Percentiles rank a stretch among this genome's conserved stretches.
These are phyloP conservation scores for Eucalyptus polybractea DNA, from an alignment of 345 rosid genomes.

Conservation along the genomic window DNA sequence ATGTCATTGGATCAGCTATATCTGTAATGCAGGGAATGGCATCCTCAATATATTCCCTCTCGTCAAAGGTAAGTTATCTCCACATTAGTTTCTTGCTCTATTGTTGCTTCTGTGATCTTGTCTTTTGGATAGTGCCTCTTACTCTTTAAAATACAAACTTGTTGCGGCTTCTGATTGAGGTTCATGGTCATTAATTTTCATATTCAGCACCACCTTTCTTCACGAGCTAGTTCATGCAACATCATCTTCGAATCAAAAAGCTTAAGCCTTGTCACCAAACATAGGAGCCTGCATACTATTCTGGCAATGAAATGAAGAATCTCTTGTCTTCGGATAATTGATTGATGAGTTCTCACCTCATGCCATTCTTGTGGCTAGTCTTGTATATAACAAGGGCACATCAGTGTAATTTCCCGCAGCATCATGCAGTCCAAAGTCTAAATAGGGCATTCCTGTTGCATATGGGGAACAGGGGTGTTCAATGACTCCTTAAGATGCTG, in stretches of 20 bases:
- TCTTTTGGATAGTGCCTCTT: background rate
- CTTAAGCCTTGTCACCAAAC: background rate
- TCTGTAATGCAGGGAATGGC: conserved; percentile 85
- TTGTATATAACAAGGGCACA: background rate
- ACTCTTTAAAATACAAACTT: background rate
- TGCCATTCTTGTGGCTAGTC: background rate
- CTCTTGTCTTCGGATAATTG: background rate
- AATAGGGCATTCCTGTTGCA: background rate
- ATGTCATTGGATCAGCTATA: conserved; percentile 74
- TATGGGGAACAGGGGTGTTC: background rate
- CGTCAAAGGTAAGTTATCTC: conserved; percentile 38
- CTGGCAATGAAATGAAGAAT: background rate
- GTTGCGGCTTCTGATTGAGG: background rate
- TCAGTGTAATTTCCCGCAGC: background rate
- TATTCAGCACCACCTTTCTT: background rate
- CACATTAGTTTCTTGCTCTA: background rate
- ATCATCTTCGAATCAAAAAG: background rate
- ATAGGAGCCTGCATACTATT: background rate
- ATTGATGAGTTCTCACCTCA: background rate
- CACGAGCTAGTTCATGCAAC: background rate
- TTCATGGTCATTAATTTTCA: background rate
- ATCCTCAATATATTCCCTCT: conserved; percentile 47
- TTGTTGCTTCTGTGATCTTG: background rate
- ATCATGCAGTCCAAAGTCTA: background rate
- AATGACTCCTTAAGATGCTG: background rate